Conservation (phyloP, 1,284 basidiomycete genomes). For the Tilletia walkeri region DNA sequence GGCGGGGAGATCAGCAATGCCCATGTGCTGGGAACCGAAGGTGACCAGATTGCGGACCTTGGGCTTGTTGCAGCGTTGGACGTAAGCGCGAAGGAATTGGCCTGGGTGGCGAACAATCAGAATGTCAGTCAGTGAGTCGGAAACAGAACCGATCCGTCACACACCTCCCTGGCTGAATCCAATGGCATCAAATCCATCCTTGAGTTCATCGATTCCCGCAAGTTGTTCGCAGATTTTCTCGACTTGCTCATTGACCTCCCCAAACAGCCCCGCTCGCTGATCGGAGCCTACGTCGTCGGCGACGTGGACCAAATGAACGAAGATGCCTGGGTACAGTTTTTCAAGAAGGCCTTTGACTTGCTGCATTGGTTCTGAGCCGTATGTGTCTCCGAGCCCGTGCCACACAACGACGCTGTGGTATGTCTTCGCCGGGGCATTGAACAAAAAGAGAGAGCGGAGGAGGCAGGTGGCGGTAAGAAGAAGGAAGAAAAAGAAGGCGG, state of each 20-base stretch:
- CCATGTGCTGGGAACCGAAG: slow-evolving; percentile 57
- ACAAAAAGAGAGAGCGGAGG: too few relatives aligned
- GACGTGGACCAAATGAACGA: slow-evolving; percentile 69
- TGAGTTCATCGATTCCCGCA: slow-evolving; percentile 67
- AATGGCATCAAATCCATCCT: slow-evolving; percentile 61
- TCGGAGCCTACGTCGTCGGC: slow-evolving; percentile 73
- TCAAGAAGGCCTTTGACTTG: slow-evolving; percentile 69
- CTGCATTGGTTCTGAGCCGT: slow-evolving; percentile 60
- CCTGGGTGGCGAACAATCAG: not conserved
- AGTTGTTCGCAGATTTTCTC: slow-evolving; percentile 69
- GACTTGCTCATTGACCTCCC: slow-evolving; percentile 74
- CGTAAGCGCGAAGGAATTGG: slow-evolving; percentile 85
- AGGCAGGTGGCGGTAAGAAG: too few relatives aligned
- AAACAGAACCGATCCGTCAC: not conserved
- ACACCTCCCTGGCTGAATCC: slow-evolving; percentile 59
- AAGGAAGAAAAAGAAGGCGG: too few relatives aligned
- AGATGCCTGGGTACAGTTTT: slow-evolving; percentile 76
- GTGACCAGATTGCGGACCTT: slow-evolving; percentile 69
- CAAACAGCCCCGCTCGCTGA: slow-evolving; percentile 72
- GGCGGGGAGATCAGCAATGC: slow-evolving; percentile 48
- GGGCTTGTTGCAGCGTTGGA: slow-evolving; percentile 71
- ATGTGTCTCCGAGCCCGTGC: slow-evolving; percentile 82
- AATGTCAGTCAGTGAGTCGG: not conserved
- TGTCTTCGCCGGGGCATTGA: too few relatives aligned
- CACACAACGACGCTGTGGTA: slow-evolving; percentile 76